These are phyloP conservation scores for Erysimum cheiri DNA, from an alignment of 441 rosid genomes.

Conservation along the genomic window DNA sequence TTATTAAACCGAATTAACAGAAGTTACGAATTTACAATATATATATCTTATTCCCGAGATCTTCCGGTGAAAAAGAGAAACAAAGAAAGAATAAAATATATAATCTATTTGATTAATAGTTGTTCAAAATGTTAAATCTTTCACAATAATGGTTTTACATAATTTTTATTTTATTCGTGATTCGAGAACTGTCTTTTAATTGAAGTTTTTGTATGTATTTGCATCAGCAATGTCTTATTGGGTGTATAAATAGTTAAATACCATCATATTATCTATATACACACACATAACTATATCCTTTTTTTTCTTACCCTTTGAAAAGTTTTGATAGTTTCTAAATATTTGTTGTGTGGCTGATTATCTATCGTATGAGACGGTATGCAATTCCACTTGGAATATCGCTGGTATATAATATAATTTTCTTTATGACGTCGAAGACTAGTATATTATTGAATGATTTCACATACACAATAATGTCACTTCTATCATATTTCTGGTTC, in stretches of 20 bases:
- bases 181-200: conserved; percentile 41
- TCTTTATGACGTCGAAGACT: not conserved
- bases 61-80: not conserved
- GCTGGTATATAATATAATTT: not conserved
- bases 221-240: conserved; percentile 39
- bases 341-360: conserved; percentile 30
- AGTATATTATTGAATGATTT: not conserved
- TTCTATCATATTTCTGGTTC: not conserved
- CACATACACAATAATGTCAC: not conserved
- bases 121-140: conserved; percentile 7
- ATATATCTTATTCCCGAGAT: not conserved
- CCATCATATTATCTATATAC: not conserved
- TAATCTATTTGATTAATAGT: conserved; percentile 4
- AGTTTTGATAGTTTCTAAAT: conserved; percentile 16
- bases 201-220: conserved; percentile 44
- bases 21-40: conserved; percentile 2
- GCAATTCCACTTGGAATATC: conserved; percentile 6
- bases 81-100: not conserved
- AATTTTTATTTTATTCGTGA: conserved; percentile 31
- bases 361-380: conserved; percentile 19
- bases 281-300: not conserved
- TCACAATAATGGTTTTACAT: conserved; percentile 19
- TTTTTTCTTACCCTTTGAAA: not conserved
- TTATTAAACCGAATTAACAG: not conserved
- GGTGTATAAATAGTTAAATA: not conserved